Conservation (phyloP, 2,329 filamentous ascomycete genomes). For the Aspergillus persii region DNA sequence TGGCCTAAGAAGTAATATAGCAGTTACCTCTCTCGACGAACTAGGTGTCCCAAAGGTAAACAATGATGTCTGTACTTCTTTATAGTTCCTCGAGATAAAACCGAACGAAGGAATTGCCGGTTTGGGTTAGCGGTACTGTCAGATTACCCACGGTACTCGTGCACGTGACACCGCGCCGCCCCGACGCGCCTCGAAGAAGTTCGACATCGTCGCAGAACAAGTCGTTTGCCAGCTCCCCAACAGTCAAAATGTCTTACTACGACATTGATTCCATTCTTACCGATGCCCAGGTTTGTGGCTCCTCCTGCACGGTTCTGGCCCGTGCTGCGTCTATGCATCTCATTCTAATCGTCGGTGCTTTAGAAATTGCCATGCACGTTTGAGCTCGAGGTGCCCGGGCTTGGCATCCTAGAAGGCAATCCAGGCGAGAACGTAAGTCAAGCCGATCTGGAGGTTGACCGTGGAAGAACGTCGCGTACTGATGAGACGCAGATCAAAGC, state of each 20-base stretch:
- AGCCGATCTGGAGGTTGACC: background rate
- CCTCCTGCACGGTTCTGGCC: background rate
- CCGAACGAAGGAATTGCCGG: background rate
- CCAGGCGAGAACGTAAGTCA: conserved; percentile 56
- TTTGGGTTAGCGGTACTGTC: background rate
- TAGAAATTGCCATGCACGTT: conserved; percentile 96
- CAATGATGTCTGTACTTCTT: too few species aligned
- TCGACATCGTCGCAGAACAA: background rate
- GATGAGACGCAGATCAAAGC: conserved; percentile 62
- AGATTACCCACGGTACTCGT: background rate
- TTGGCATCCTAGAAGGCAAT: conserved; percentile 88
- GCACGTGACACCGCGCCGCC: background rate
- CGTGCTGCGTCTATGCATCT: background rate
- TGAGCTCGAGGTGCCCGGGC: conserved; percentile 79
- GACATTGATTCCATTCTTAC: conserved; percentile 49
- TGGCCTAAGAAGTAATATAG: too few species aligned
- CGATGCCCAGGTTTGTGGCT: conserved; percentile 39
- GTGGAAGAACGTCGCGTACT: background rate
- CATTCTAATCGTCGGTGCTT: conserved; percentile 14
- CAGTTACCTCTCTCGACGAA: too few species aligned
- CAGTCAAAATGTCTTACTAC: conserved; percentile 41
- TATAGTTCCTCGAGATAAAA: too few species aligned
- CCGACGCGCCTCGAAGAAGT: background rate
- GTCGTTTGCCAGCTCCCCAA: background rate
- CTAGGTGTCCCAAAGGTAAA: too few species aligned